Conservation (phyloP, 352 stramenopile species). For the Pythium rhizo-oryzae region DNA sequence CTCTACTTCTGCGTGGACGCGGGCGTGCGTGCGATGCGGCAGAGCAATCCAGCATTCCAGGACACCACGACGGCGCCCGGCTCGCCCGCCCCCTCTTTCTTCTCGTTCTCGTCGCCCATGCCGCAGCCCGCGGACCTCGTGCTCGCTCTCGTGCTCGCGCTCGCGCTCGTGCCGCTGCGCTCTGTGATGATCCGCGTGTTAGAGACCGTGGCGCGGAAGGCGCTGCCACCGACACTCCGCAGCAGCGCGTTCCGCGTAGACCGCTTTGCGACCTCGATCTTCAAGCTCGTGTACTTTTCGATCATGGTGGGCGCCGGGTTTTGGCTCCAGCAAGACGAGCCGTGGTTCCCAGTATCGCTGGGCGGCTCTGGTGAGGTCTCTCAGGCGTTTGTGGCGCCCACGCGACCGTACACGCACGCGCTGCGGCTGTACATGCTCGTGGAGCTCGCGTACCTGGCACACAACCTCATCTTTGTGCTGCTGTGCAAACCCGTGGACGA, state of each 20-base stretch:
- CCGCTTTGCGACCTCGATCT: constrained; percentile 56
- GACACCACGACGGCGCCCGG: too few relatives aligned
- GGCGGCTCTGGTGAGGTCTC: background rate
- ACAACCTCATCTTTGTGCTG: constrained; percentile 47
- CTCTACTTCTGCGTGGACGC: background rate
- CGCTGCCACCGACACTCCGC: background rate
- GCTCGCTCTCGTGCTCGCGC: background rate
- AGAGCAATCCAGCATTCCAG: background rate
- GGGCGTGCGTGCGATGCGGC: background rate
- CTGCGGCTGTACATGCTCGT: constrained; percentile 48
- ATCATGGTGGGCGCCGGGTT: constrained; percentile 40
- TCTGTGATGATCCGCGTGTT: background rate
- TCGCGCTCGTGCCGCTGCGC: background rate
- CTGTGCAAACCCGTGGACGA: constrained; percentile 45
- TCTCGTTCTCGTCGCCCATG: background rate
- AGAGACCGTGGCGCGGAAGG: background rate
- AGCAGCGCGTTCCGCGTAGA: constrained; percentile 34
- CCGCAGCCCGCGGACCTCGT: background rate
- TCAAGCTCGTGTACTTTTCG: constrained; percentile 61
- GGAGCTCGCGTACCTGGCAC: constrained; percentile 46
- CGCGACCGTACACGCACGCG: constrained; percentile 13
- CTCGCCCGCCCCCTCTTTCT: too few relatives aligned
- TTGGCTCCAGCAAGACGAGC: background rate
- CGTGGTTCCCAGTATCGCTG: constrained; percentile 1
- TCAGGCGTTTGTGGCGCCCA: background rate